Base-by-base conservation (phyloP, 768 basidiomycete species). In the Sporobolomyces phaffii region DNA sequence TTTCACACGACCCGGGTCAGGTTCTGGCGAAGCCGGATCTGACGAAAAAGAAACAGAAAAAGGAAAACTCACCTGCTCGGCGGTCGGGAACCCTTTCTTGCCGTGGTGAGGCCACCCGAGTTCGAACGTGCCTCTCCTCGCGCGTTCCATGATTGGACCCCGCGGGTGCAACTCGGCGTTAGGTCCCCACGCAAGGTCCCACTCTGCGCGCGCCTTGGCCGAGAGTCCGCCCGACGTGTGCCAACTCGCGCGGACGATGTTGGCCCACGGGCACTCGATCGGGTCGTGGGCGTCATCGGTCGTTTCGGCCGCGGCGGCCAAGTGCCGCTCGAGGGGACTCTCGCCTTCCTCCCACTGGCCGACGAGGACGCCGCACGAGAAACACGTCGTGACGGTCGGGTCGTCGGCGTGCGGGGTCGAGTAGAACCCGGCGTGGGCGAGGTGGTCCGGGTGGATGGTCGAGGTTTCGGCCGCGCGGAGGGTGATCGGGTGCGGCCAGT, bases 401-500 rank as follows among this genome's bases (percentile, higher is more conserved):
- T 65, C 60, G 53, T 61, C 51, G 8, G 4, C 3, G 3, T 26
- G 51, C 6, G 68, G 68, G n/a, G 63, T 65, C 41, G 45, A 57
- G 60, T 62, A 62, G 63, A 69, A 69, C 17, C 68, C 68, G 7
- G 60, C 59, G 0, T 6, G 41, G 20, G 41, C 63, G 59, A 69
- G 62, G 17, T 64, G 59, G 44, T 69, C 63, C 1, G 68, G 68
- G 44, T 69, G 68, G 59, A 69, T 58, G 14, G 68, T 29, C 28
- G 48, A 47, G 18, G 40, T 14, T 24, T 62, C 63, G 4, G 61
- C 50, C 28, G 47, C 61, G 18, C 56, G 49, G 28, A 26, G 53
- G n/a, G 59, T 58, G 52, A 69, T 47, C 1, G 68, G 53, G 49
- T 26, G 53, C 2, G 68, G 68, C 68, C 68, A 69, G 54, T 69